phyloP scores from a whole-genome alignment of 2,329 filamentous ascomycete genomes.

The Ceratocystis lukuohia region DNA sequence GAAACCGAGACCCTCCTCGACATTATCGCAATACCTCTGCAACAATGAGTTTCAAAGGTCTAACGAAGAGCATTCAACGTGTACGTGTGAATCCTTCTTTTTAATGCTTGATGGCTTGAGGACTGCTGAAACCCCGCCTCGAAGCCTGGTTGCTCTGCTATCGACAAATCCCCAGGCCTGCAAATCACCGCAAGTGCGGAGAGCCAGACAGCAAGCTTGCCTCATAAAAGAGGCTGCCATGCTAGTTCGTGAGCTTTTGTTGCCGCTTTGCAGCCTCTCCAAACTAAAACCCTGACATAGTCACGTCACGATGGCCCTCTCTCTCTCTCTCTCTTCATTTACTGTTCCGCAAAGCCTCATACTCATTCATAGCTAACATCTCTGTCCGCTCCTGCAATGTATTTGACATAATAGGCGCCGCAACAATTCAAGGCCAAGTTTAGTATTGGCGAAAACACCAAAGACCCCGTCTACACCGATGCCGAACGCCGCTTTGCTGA shows the following conservation, averaged over 20 bases:
- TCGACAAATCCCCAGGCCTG: background rate
- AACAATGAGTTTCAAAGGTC: constrained; percentile 91
- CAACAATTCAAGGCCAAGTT: constrained; percentile 86
- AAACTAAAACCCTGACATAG: background rate
- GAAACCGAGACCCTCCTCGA: background rate
- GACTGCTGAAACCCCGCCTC: constrained; percentile 2
- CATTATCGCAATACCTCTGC: constrained; percentile 2
- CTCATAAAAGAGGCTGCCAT: background rate
- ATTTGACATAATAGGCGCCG: constrained; percentile 46
- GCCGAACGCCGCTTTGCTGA: constrained; percentile 89
- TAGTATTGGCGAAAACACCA: constrained; percentile 90
- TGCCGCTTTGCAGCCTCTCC: background rate
- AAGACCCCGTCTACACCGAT: constrained; percentile 88
- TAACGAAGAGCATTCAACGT: constrained; percentile 77
- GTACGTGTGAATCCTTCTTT: constrained; percentile 37
- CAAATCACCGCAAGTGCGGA: background rate
- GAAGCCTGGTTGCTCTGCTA: background rate
- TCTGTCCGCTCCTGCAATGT: background rate
- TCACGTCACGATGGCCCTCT: constrained; percentile 15
- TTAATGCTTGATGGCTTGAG: background rate
- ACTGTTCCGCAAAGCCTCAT: background rate
- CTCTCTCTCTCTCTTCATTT: constrained; percentile 20
- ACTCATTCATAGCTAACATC: constrained; percentile 16
- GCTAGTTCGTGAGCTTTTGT: background rate
- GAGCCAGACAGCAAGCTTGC: background rate